These are phyloP conservation scores for Aspergillus ibericus DNA, from an alignment of 2,329 filamentous ascomycete genomes.

Conservation along the genomic window DNA sequence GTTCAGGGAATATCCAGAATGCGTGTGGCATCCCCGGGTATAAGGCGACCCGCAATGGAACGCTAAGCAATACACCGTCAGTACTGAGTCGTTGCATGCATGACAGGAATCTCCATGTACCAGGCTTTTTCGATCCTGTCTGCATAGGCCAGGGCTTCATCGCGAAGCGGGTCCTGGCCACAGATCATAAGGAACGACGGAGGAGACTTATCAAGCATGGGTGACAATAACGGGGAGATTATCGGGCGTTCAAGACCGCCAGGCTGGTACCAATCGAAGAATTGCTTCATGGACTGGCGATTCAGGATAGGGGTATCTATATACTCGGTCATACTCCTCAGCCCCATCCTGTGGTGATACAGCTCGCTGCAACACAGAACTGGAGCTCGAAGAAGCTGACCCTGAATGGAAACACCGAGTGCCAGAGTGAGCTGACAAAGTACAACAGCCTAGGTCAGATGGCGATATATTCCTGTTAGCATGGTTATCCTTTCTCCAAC, in stretches of 20 bases:
- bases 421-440: background rate
- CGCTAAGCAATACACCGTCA: background rate
- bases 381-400: background rate
- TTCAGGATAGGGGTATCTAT: background rate
- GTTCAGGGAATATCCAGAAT: background rate
- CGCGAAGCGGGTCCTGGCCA: background rate
- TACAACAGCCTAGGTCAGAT: background rate
- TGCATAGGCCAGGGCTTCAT: background rate
- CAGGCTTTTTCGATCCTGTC: background rate
- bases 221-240: background rate
- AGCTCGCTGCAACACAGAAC: background rate
- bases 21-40: background rate
- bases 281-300: background rate
- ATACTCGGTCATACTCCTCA: background rate
- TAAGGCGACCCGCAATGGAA: background rate
- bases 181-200: background rate
- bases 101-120: background rate
- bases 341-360: background rate
- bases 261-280: background rate
- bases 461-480: background rate
- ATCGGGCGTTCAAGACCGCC: background rate
- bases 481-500: background rate
- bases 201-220: background rate
- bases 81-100: background rate
- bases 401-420: background rate